Percentiles rank a stretch among this genome's conserved stretches.
Conservation (phyloP, 2,329 filamentous ascomycete species). For the Hypoxylon sp. region DNA sequence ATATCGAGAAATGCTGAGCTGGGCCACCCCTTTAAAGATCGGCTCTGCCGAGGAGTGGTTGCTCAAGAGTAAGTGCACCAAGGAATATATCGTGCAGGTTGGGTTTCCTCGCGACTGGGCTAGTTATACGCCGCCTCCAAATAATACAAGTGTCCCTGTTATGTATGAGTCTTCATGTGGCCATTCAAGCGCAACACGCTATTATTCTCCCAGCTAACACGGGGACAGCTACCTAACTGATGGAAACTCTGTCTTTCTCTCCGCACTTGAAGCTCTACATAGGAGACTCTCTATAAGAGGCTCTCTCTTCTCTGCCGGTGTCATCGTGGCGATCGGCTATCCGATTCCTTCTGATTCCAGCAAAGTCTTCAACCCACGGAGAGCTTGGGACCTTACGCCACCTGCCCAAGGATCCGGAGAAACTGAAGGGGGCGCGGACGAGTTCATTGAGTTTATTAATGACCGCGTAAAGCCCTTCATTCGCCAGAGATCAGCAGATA, state of each 20-base stretch:
- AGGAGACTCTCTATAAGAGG: slow-evolving; percentile 42
- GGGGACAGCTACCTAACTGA: slow-evolving; percentile 55
- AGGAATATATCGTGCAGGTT: slow-evolving; percentile 20
- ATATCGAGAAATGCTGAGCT: slow-evolving; percentile 1
- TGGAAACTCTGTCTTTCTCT: slow-evolving; percentile 57
- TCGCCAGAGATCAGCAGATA: slow-evolving; percentile 50
- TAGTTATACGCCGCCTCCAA: background rate
- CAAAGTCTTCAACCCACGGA: slow-evolving; percentile 52
- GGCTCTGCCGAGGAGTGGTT: slow-evolving; percentile 20
- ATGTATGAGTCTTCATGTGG: slow-evolving; percentile 4
- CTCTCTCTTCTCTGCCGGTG: slow-evolving; percentile 48
- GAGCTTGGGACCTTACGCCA: slow-evolving; percentile 54
- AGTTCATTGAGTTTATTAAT: slow-evolving; percentile 62
- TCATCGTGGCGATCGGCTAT: slow-evolving; percentile 56
- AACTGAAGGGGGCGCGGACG: slow-evolving; percentile 60
- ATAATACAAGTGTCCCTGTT: slow-evolving; percentile 4
- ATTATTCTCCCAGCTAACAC: slow-evolving; percentile 9
- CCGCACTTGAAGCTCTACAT: slow-evolving; percentile 51
- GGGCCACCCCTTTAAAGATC: background rate
- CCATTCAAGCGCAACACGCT: background rate
- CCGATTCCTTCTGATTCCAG: slow-evolving; percentile 44
- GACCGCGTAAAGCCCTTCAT: slow-evolving; percentile 57
- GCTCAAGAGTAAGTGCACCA: slow-evolving; percentile 5
- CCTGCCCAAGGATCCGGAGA: slow-evolving; percentile 46
- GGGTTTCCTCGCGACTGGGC: slow-evolving; percentile 19